Conservation (phyloP, 2,329 filamentous ascomycete genomes). For the Allantophomopsis cytisporea region DNA sequence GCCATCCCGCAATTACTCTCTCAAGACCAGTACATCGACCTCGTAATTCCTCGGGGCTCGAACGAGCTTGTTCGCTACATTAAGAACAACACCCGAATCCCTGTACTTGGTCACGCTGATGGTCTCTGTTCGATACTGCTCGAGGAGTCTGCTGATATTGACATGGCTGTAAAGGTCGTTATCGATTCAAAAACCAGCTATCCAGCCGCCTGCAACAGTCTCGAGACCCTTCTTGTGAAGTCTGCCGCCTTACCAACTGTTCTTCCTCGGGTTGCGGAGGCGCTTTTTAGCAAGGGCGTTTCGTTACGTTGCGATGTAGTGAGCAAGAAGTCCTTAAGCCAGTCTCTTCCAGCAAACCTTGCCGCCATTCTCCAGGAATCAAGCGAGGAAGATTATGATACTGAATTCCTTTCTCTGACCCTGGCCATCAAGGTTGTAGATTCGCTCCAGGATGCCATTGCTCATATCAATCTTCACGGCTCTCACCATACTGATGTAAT, state of each 20-base stretch:
- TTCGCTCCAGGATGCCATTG: slow-evolving; percentile 55
- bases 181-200: slow-evolving; percentile 92
- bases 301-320: slow-evolving; percentile 64
- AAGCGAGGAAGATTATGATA: slow-evolving; percentile 60
- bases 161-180: slow-evolving; percentile 62
- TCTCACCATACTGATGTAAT: slow-evolving; percentile 93
- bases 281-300: slow-evolving; percentile 65
- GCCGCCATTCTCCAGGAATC: slow-evolving; percentile 47
- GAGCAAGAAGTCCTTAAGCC: slow-evolving; percentile 49
- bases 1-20: slow-evolving; percentile 78
- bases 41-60: slow-evolving; percentile 69
- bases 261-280: slow-evolving; percentile 59
- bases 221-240: slow-evolving; percentile 87
- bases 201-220: slow-evolving; percentile 85
- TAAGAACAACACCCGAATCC: slow-evolving; percentile 84
- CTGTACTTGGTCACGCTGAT: slow-evolving; percentile 91
- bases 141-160: slow-evolving; percentile 59
- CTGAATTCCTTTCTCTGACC: slow-evolving; percentile 77
- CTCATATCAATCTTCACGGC: slow-evolving; percentile 83
- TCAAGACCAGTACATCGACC: slow-evolving; percentile 78
- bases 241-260: slow-evolving; percentile 51
- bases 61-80: slow-evolving; percentile 44
- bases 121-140: slow-evolving; percentile 84
- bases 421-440: slow-evolving; percentile 73
- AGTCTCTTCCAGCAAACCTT: slow-evolving; percentile 26